Evolutionary conservation across 2,329 filamentous ascomycete genomes (phyloP), one percentile per base, ranked within the genome.

Genomic region (Phaeoacremonium minimum): DNA sequence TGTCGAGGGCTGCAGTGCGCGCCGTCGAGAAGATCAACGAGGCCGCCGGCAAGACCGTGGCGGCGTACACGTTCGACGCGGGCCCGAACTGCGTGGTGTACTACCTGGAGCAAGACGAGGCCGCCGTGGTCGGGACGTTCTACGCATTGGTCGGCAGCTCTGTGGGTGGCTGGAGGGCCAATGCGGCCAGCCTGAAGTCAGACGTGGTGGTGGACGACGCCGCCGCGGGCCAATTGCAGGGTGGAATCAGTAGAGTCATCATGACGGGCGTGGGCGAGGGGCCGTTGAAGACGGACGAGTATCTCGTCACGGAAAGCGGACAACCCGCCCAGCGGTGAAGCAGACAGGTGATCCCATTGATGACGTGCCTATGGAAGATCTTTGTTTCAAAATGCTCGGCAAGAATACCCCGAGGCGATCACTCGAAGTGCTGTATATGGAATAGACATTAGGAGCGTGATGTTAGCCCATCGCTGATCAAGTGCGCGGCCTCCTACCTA

Each of bases 41-140:
- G 36, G 74, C 75, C 16, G 87, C 85, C 5, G 89, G 87, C 36
- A 83, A 80, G 65, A 82, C 77, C 0, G 75, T 97, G 14, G 89
- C 87, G 4, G 93, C 93, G 4, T 98, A 98, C 63, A 98, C 93
- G 0, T 98, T 97, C 54, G 93, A 98, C 57, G 93, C 93, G 0
- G 93, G 93, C 35, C 93, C 93, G 37, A 98, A 98, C 64, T 89
- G 89, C 28, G 94, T 98, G 34, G 80, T 98, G 34, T 98, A 98
- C 71, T 97, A 95, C 57, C 76, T 90, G 28, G 85, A 90, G 56
- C 74, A 90, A 69, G 77, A 95, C 49, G 75, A 81, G 44, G 73
- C 75, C 29, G 63, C 74, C 4, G 83, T 97, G 4, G 78, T 89
- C 0, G 90, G 89, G 7, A 77, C 82, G 1, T 85, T 98, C 63